phyloP scores from a whole-genome alignment of 1,284 basidiomycete species.

The Tilletia caries region DNA sequence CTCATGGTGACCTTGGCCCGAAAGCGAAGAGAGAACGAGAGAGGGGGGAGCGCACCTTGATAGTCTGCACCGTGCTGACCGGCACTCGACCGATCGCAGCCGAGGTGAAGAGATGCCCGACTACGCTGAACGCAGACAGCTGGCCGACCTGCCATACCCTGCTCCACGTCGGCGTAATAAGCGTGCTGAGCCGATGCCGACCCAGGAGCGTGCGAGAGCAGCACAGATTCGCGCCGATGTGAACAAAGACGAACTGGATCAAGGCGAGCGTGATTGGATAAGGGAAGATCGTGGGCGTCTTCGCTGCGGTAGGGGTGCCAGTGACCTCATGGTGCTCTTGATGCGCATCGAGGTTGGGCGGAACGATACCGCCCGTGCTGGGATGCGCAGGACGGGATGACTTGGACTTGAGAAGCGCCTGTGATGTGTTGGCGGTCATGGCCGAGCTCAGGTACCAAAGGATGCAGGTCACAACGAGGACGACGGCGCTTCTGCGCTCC shows the following conservation, averaged over 20 bases:
- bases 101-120: conserved; percentile 95
- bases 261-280: conserved; percentile 92
- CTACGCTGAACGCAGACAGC: conserved; percentile 86
- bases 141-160: conserved; percentile 78
- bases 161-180: conserved; percentile 63
- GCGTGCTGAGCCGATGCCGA: conserved; percentile 33
- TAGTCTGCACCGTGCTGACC: conserved; percentile 96
- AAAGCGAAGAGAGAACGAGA: not conserved
- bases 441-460: conserved; percentile 65
- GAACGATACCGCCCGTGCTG: not conserved
- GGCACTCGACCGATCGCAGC: conserved; percentile 93
- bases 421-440: conserved; percentile 81
- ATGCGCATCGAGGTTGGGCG: not conserved
- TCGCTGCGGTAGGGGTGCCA: not conserved
- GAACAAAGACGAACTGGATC: conserved; percentile 92
- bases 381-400: conserved; percentile 4
- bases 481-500: not conserved
- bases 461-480: conserved; percentile 37
- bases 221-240: conserved; percentile 71
- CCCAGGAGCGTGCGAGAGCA: conserved; percentile 30
- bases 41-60: conserved; percentile 68
- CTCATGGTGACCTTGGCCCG: not conserved
- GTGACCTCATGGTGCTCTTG: not conserved
- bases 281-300: conserved; percentile 63
- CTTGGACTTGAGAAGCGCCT: conserved; percentile 69